Base-by-base conservation (phyloP, 257 asterid species). In the Solanum etuberosum region DNA sequence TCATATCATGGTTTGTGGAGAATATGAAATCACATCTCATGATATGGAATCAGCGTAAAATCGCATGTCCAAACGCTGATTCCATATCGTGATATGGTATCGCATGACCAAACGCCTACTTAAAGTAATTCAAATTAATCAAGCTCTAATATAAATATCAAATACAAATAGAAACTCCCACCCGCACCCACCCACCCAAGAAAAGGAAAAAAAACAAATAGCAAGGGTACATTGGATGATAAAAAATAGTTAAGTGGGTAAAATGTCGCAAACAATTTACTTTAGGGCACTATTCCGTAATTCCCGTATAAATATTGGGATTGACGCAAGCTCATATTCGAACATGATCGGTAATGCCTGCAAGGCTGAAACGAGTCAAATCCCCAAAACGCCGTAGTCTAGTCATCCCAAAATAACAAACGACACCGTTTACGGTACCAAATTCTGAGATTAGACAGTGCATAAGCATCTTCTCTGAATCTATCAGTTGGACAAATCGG, bases 401-500 rank as follows among this genome's bases (percentile, higher is more conserved):
- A 7, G 8, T 34, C 8, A 5, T 57, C 32, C 54, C 23, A 32
- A 42, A 5, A 12, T 9, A 3, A 20, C 0, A 3, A 78, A 78
- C 85, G 89, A 29, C 88, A 1, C 4, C 89, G 89, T 84, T 84
- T 84, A 3, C 29, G 74, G 5, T 32, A 8, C 16, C 27, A 29
- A 12, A 15, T 29, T 80, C 34, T 27, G 65, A 80, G 67, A 80
- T 80, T 46, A 12, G 84, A 80, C 67, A 43, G 67, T 80, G 84
- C 84, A 46, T 27, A 27, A 27, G 84, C 84, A 38, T 43, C 83
- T 59, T 37, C 86, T 32, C 35, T 46, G 83, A 29, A 84, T 81
- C 91, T 89, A 90, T 87, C 91, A 78, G 86, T 90, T 87, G 89
- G 87, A 91, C 88, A 87, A 86, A 31, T 25, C 85, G 86, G 86